A percentile compares a stretch with the other conserved stretches of the same genome.
Evolutionary conservation across 108 stramenopile species (phyloP).

Genomic region (Stephanodiscus triporus): DNA sequence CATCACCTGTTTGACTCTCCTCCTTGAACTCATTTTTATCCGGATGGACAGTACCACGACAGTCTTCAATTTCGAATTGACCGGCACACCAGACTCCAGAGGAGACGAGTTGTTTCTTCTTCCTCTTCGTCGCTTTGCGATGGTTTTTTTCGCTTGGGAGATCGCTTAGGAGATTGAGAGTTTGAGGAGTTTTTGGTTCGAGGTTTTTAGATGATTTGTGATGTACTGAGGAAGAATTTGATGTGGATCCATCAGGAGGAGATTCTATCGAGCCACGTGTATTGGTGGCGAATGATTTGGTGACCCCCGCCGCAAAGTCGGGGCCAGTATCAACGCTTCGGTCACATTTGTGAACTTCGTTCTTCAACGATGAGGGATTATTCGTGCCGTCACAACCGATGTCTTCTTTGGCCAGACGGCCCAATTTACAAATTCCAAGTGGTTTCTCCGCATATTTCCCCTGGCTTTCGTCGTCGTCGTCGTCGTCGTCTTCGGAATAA

Average conservation of each 20-base stretch:
- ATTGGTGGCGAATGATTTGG: neutral
- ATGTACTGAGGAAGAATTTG: no score
- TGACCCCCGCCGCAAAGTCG: constrained; percentile 33
- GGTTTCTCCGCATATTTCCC: constrained; percentile 15
- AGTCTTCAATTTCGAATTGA: constrained; percentile 36
- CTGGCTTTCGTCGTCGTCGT: constrained; percentile 8
- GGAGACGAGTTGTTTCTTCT: constrained; percentile 19
- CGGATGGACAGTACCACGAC: constrained; percentile 15
- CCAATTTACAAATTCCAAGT: neutral
- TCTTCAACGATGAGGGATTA: no score
- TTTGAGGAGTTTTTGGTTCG: no score
- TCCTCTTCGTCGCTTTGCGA: neutral
- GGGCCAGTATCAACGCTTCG: constrained; percentile 19
- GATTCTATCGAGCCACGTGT: neutral
- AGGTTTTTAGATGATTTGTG: no score
- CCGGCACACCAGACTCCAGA: constrained; percentile 44
- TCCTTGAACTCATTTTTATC: constrained; percentile 13
- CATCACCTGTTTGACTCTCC: neutral
- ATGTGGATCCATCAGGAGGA: neutral
- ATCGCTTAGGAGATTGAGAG: neutral
- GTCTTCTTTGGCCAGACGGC: neutral
- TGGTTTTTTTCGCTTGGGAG: neutral
- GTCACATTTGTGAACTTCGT: no score
- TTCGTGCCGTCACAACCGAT: no score
- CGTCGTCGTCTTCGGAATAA: constrained; percentile 14